Base-by-base conservation (phyloP, 441 rosid genomes). In the Dalechampia spathulata region DNA sequence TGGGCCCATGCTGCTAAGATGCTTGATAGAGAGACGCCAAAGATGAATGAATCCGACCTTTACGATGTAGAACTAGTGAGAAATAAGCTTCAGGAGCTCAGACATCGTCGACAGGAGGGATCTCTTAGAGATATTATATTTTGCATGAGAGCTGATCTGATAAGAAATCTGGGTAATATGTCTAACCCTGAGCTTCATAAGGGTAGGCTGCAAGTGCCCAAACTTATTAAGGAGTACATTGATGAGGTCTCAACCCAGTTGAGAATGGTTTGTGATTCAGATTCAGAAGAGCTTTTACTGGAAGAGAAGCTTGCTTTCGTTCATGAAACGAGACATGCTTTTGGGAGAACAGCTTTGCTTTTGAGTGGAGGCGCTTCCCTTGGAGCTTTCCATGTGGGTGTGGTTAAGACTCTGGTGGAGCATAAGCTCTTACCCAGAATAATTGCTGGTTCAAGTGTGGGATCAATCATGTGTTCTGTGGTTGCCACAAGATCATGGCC, bases 1-100 rank as follows among this genome's bases (percentile, higher is more conserved):
- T 92, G 99, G 99, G 82, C 92, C 59, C 97, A 89, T 72, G 97
- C 96, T 55, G 95, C 99, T 50, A 86, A 82, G 80, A 92, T 92
- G 97, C 73, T 89, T 4, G 99, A 92, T 2, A 92, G 67, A 39
- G 99, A 89, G 67, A 81, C 95, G 4, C 79, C 77, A 0, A 85
- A 75, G 75, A 38, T 89, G 92, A 81, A 80, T 48, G 97, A 92
- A 49, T 74, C 77, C 2, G 84, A 78, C 62, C 83, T 78, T 48
- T 92, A 86, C 55, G 97, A 92, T 63, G 97, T 73, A 49, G 99
- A 92, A 54, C 66, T 92, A 45, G 96, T 92, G 55, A 78, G 81
- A 72, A 89, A 86, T 73, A 92, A 86, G 83, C 78, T 89, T 67
- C 77, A 66, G 60, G 90, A 86, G 83, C 97, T 92, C 38, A 72